Conservation (phyloP, 208 protist genomes). For the Leishmania lainsoni region DNA sequence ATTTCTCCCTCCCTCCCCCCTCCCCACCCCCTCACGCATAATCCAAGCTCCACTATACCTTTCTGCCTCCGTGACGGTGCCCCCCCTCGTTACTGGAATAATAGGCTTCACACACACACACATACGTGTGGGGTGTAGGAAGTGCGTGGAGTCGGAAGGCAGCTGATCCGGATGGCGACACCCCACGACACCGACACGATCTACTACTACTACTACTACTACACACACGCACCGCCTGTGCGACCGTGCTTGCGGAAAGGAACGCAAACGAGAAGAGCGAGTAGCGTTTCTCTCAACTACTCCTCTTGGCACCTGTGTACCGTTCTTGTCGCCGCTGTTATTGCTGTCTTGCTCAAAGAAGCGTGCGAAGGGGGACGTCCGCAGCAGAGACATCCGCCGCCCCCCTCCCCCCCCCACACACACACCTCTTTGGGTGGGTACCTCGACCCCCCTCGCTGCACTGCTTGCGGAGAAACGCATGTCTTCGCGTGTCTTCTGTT, state of each 20-base stretch:
- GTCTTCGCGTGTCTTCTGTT: neutral
- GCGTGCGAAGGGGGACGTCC: too few relatives aligned
- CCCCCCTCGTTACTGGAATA: too few relatives aligned
- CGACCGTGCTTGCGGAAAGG: neutral
- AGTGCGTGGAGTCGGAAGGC: neutral
- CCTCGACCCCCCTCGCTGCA: neutral
- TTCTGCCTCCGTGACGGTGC: neutral
- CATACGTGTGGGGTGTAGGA: neutral
- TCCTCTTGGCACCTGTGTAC: neutral
- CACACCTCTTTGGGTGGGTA: neutral
- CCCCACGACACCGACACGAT: neutral
- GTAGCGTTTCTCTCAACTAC: neutral
- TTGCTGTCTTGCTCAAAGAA: too few relatives aligned
- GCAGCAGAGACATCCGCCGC: neutral
- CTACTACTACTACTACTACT: neutral
- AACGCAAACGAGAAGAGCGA: neutral
- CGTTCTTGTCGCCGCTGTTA: too few relatives aligned
- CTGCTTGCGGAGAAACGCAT: neutral
- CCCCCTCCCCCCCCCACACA: too few relatives aligned
- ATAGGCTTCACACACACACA: neutral
- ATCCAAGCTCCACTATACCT: neutral
- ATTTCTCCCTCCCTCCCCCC: too few relatives aligned
- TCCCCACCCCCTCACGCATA: too few relatives aligned
- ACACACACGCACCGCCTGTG: neutral
- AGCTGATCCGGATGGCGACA: neutral